Evolutionary conservation across 495 filamentous ascomycete genomes (phyloP).

Genomic region (Xylaria palmicola): DNA sequence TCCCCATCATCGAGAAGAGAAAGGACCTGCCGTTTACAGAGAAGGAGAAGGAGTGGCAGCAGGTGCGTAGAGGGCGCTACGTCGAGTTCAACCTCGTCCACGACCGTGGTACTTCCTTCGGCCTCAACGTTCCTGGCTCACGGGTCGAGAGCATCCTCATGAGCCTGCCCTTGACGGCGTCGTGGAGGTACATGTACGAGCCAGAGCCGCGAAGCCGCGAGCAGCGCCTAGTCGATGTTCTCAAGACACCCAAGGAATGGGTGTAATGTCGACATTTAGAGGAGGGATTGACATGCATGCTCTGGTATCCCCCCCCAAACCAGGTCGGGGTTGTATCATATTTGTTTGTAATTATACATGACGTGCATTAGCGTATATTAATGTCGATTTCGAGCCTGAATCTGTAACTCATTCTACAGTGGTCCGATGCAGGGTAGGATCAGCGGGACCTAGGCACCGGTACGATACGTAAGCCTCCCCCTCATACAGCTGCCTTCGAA

Average conservation of each 20-base stretch:
- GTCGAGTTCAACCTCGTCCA: conserved; percentile 99
- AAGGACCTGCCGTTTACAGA: conserved; percentile 90
- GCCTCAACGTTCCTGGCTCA: conserved; percentile 86
- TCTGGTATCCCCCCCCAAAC: neutral
- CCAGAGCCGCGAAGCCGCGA: conserved; percentile 72
- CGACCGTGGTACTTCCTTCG: conserved; percentile 93
- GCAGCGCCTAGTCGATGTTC: conserved; percentile 73
- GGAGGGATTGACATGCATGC: neutral
- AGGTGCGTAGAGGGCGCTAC: conserved; percentile 86
- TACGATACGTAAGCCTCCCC: neutral
- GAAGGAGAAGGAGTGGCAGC: conserved; percentile 92
- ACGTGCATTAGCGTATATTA: too few relatives aligned
- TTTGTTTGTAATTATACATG: neutral
- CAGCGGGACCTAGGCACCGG: neutral
- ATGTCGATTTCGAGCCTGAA: neutral
- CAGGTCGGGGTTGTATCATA: neutral
- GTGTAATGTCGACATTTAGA: conserved; percentile 51
- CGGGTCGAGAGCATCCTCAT: conserved; percentile 96
- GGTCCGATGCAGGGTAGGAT: neutral
- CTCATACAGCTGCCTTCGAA: neutral
- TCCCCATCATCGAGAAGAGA: conserved; percentile 80
- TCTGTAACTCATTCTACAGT: neutral
- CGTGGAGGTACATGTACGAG: conserved; percentile 94
- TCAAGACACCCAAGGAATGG: conserved; percentile 88
- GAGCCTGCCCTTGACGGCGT: conserved; percentile 89